Evolutionary conservation across 164 flowering plant species (phyloP).

Genomic region (Vitis cinerea): DNA sequence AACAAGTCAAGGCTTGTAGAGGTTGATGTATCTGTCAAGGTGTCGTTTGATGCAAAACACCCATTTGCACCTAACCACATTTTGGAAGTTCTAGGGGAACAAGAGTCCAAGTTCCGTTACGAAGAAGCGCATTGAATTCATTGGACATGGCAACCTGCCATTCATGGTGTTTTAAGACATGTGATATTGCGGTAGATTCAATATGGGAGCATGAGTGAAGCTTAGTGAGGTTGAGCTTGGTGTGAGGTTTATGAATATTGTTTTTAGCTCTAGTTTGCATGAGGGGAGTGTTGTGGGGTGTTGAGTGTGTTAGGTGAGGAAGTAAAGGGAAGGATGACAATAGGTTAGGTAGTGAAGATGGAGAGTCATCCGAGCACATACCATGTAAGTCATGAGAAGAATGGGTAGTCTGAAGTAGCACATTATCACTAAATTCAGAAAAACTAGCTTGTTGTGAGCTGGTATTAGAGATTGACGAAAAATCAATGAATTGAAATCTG

Average conservation of each 20-base stretch:
- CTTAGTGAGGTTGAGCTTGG: neutral
- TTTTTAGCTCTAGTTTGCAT: neutral
- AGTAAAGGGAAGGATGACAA: no score
- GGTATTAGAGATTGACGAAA: no score
- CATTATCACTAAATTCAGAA: no score
- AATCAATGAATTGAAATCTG: no score
- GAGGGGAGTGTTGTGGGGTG: neutral
- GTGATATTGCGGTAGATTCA: slow-evolving; percentile 8
- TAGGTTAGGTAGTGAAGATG: no score
- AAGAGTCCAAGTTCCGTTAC: neutral
- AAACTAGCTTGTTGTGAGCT: no score
- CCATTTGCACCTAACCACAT: neutral
- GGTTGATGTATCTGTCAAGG: neutral
- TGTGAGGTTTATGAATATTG: neutral
- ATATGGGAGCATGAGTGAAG: neutral
- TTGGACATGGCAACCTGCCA: neutral
- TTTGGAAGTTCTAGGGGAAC: neutral
- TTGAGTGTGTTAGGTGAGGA: no score
- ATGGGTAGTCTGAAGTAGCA: no score
- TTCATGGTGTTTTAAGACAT: slow-evolving; percentile 1
- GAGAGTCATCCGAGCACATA: no score
- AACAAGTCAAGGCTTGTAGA: neutral
- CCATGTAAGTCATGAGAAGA: no score
- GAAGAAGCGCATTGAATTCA: neutral
- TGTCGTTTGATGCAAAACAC: neutral